Base-by-base conservation (phyloP, 768 basidiomycete genomes). In the Lactarius deliciosus region DNA sequence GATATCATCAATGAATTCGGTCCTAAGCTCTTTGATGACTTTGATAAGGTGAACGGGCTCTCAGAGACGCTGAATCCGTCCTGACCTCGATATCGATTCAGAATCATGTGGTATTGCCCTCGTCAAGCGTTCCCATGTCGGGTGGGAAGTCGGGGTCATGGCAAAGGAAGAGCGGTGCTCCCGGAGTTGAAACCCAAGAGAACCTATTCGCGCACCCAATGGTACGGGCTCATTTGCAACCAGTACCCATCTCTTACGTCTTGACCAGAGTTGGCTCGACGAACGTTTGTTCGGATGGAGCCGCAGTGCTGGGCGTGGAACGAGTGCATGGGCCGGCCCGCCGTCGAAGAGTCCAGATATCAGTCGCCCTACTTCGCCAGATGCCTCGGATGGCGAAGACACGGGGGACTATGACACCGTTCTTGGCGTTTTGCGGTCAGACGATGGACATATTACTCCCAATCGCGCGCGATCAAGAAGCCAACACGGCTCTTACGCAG, bases 281-380 rank as follows among this genome's bases (percentile, higher is more conserved):
- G 94, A 96, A 76, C 86, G 91, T 22, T 82, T 96, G 43, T 96
- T 96, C 74, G 94, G 94, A 50, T 96, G 92, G 94, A 88, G 87
- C 76, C 82, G 85, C 61, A 91, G 88, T 70, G 83, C 90, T 5
- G 30, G 40, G 58, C 86, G 85, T 57, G 91, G 93, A n/a, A 92
- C 92, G 3, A 92, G 89, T 72, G 92, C 86, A n/a, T 95, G 93
- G 94, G 85, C 85, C 38, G 90, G 86, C 20, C 75, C 74, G 36
- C 76, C 76, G 47, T 79, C 80, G 28, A 78, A 76, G 45, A 83
- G 77, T 72, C 86, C 84, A 58, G 87, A 88, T 73, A 79, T 75
- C 74, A 91, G 85, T 77, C 78, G 87, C 57, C 79, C 86, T 22
- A 82, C 79, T 45, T 90, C 89, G 9, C 91, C 92, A 0, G 87